Percentiles rank a stretch among this genome's conserved stretches.
Evolutionary conservation across 768 basidiomycete species (phyloP).

Genomic region (Hortiboletus flavorubellus): DNA sequence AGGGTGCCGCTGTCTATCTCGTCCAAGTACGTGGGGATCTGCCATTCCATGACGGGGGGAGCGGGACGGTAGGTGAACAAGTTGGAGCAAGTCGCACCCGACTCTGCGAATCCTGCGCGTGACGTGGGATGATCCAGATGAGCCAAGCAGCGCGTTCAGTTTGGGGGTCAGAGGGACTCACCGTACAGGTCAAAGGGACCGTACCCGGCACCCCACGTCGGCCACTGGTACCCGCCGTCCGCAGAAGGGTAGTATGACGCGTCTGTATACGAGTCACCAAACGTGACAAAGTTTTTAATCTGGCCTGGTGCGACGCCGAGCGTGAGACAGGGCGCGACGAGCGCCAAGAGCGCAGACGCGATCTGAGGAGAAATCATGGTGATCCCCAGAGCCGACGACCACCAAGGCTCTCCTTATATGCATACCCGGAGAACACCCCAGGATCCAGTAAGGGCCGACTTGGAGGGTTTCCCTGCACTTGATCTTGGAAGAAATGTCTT

Average conservation of each 20-base stretch:
- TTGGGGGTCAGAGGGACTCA: not conserved
- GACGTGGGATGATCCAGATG: too few relatives aligned
- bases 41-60: constrained; percentile 49
- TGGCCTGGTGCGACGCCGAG: constrained; percentile 37
- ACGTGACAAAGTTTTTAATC: constrained; percentile 63
- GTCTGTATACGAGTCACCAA: constrained; percentile 68
- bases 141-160: not conserved
- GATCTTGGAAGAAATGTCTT: too few relatives aligned
- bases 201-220: constrained; percentile 55
- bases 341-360: constrained; percentile 7
- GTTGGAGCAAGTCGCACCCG: constrained; percentile 68
- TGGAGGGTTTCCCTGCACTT: too few relatives aligned
- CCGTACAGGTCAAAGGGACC: constrained; percentile 51
- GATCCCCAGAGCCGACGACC: not conserved
- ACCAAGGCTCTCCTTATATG: not conserved
- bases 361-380: constrained; percentile 4
- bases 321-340: constrained; percentile 6
- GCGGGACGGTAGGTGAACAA: constrained; percentile 54
- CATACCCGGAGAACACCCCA: too few relatives aligned
- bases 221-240: constrained; percentile 53
- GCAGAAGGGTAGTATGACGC: constrained; percentile 34
- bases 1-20: constrained; percentile 42
- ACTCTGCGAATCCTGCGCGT: constrained; percentile 42
- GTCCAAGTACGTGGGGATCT: constrained; percentile 48
- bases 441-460: too few relatives aligned